These are phyloP conservation scores for Chrysosporium queenslandicum DNA, from an alignment of 2,329 filamentous ascomycete genomes.

Conservation along the genomic window DNA sequence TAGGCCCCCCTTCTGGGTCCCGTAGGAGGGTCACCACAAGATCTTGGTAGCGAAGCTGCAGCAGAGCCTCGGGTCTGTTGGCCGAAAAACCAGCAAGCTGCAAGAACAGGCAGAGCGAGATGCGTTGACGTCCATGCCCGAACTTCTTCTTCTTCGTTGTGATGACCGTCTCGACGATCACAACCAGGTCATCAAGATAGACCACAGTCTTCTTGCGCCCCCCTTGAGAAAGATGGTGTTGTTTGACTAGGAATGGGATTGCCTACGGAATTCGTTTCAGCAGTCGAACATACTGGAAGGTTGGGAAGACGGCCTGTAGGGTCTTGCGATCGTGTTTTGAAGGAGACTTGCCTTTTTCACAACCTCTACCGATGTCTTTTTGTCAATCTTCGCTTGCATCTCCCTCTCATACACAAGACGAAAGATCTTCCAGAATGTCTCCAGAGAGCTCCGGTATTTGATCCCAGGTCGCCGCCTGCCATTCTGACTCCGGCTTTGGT, in stretches of 20 bases:
- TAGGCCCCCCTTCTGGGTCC: conserved; percentile 1
- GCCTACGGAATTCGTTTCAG: no score
- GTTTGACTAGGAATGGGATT: background rate
- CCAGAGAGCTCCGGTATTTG: conserved; percentile 2
- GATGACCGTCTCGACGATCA: conserved; percentile 2
- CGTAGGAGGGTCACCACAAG: conserved; percentile 1
- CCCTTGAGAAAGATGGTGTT: background rate
- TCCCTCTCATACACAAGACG: conserved; percentile 1
- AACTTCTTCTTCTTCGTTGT: conserved; percentile 8
- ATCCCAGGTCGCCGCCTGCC: conserved; percentile 8
- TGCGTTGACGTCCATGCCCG: conserved; percentile 1
- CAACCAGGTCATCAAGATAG: conserved; percentile 2
- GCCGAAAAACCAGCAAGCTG: conserved; percentile 3
- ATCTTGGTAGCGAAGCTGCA: conserved; percentile 1
- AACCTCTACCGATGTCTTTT: no score
- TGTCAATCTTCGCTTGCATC: background rate
- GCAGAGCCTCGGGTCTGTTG: conserved; percentile 4
- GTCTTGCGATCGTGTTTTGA: no score
- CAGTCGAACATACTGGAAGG: no score
- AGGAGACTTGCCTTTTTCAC: no score
- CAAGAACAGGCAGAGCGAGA: no score
- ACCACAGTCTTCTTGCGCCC: conserved; percentile 2
- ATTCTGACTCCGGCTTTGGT: no score
- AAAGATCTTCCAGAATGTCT: conserved; percentile 11
- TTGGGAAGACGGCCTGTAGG: no score